Conservation (phyloP, 2,329 filamentous ascomycete genomes). For the Monilinia vaccinii-corymbosi region DNA sequence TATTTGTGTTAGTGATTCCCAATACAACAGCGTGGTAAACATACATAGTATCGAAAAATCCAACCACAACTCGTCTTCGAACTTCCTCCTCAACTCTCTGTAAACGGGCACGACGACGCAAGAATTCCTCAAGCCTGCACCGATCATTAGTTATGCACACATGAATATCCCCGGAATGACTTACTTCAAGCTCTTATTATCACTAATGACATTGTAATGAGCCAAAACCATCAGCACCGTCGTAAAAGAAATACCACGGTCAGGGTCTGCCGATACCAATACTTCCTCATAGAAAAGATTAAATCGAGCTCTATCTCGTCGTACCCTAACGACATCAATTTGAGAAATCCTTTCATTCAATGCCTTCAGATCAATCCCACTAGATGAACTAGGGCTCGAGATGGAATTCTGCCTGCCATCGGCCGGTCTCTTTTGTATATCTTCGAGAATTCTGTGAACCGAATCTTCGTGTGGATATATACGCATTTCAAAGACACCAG, state of each 20-base stretch:
- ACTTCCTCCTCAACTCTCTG: slow-evolving; percentile 95
- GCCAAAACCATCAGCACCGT: slow-evolving; percentile 90
- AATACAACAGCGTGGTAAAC: slow-evolving; percentile 17
- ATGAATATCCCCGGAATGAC: slow-evolving; percentile 18
- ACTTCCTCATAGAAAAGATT: slow-evolving; percentile 98
- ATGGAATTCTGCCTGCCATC: slow-evolving; percentile 42
- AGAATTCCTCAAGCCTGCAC: slow-evolving; percentile 77
- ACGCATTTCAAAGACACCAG: slow-evolving; percentile 93
- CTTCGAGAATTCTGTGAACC: slow-evolving; percentile 76
- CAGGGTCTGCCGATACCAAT: slow-evolving; percentile 82
- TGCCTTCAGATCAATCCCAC: slow-evolving; percentile 60
- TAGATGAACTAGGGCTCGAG: slow-evolving; percentile 40
- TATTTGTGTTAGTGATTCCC: slow-evolving; percentile 16
- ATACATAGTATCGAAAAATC: slow-evolving; percentile 89
- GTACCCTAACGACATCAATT: slow-evolving; percentile 69
- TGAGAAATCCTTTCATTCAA: slow-evolving; percentile 63
- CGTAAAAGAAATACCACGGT: slow-evolving; percentile 84
- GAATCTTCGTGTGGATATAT: slow-evolving; percentile 91
- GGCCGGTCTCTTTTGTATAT: slow-evolving; percentile 45
- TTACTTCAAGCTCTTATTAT: slow-evolving; percentile 86
- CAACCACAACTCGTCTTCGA: slow-evolving; percentile 77
- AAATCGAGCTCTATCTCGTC: slow-evolving; percentile 66
- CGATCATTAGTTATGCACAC: slow-evolving; percentile 24
- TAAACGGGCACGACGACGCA: slow-evolving; percentile 78
- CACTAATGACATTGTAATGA: slow-evolving; percentile 97